These are phyloP conservation scores for Nymphaea thermarum DNA, from an alignment of 164 flowering plant genomes.

Conservation along the genomic window DNA sequence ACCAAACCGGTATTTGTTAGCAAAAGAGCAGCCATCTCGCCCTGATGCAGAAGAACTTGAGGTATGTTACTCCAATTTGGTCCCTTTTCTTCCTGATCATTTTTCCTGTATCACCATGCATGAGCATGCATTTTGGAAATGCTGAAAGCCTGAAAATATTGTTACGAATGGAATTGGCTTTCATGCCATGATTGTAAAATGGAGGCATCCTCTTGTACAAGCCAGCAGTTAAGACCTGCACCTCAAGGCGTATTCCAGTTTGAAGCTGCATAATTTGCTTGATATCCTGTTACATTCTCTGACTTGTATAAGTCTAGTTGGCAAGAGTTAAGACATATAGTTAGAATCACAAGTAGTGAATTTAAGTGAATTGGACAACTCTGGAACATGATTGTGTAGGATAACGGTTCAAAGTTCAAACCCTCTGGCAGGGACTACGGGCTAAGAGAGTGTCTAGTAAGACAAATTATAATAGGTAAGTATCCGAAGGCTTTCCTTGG, in stretches of 20 bases:
- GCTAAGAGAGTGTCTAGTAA: too few relatives aligned
- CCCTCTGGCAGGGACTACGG: too few relatives aligned
- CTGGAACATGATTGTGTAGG: too few relatives aligned
- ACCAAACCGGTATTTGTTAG: constrained; percentile 69
- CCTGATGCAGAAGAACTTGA: constrained; percentile 90
- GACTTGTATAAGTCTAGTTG: not conserved
- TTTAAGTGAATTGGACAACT: too few relatives aligned
- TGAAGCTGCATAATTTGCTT: not conserved
- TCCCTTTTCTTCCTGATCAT: not conserved
- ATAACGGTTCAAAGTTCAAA: too few relatives aligned
- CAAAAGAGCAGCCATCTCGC: constrained; percentile 66
- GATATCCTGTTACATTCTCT: not conserved
- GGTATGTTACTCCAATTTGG: constrained; percentile 24
- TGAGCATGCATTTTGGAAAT: not conserved
- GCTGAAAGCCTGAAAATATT: not conserved
- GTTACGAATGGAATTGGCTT: not conserved
- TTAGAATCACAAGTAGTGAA: too few relatives aligned
- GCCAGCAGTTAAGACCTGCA: too few relatives aligned
- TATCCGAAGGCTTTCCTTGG: too few relatives aligned
- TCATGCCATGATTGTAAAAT: too few relatives aligned
- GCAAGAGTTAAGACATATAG: too few relatives aligned
- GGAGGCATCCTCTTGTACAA: too few relatives aligned
- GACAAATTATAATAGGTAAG: too few relatives aligned
- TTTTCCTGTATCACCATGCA: not conserved
- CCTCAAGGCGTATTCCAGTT: not conserved